phyloP scores from a whole-genome alignment of 2,329 filamentous ascomycete species.

The Phaeosphaeriaceae sp. region DNA sequence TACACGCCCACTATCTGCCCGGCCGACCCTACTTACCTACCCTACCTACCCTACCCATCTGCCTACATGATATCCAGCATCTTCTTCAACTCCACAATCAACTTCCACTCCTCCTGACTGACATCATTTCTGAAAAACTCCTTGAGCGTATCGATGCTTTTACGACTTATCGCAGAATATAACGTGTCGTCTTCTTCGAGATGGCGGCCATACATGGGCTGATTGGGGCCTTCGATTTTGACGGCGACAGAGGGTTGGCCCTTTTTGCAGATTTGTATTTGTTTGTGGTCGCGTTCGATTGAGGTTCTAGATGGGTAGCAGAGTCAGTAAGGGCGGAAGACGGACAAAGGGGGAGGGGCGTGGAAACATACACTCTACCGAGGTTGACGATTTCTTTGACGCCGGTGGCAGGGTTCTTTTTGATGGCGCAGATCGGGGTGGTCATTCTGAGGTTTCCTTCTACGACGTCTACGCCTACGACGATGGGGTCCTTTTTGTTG shows the following conservation, averaged over 20 bases:
- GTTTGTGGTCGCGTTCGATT: slow-evolving; percentile 98
- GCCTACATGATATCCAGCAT: slow-evolving; percentile 75
- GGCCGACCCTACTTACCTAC: no score
- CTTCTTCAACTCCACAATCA: slow-evolving; percentile 95
- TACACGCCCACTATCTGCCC: not conserved
- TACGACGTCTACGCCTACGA: slow-evolving; percentile 93
- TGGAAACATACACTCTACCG: slow-evolving; percentile 83
- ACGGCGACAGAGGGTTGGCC: slow-evolving; percentile 96
- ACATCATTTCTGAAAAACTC: slow-evolving; percentile 92
- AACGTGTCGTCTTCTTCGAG: slow-evolving; percentile 89
- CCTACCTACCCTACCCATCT: slow-evolving; percentile 11
- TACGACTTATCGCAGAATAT: slow-evolving; percentile 85
- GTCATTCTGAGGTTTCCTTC: slow-evolving; percentile 86
- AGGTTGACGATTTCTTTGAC: slow-evolving; percentile 83
- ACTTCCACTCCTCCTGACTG: slow-evolving; percentile 87
- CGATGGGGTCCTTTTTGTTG: slow-evolving; percentile 97
- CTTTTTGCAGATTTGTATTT: slow-evolving; percentile 89
- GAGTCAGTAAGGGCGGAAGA: slow-evolving; percentile 23
- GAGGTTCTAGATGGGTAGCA: slow-evolving; percentile 67
- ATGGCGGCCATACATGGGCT: slow-evolving; percentile 93
- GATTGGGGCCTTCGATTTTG: slow-evolving; percentile 94
- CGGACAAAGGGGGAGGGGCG: not conserved
- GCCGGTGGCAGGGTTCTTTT: slow-evolving; percentile 77
- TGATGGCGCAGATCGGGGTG: slow-evolving; percentile 88
- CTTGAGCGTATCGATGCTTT: slow-evolving; percentile 93